Evolutionary conservation across 306 rosid genomes (phyloP).

Genomic region (Lotus japonicus): DNA sequence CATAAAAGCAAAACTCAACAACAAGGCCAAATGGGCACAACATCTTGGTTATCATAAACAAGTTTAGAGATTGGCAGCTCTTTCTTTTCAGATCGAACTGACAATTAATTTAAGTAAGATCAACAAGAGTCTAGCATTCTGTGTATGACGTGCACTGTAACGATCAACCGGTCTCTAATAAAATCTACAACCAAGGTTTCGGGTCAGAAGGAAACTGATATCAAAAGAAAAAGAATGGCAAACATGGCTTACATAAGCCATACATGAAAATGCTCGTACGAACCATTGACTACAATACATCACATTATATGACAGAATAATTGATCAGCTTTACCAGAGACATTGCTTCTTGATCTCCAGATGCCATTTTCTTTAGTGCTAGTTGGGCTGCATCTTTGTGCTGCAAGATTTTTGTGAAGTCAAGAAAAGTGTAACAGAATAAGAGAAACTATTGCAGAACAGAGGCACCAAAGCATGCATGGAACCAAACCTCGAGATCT

Average conservation of each 20-base stretch:
- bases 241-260: not conserved
- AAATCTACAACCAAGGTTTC: too few species aligned
- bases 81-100: not conserved
- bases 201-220: not conserved
- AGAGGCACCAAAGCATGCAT: not conserved
- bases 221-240: not conserved
- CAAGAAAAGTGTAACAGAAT: conserved; percentile 19
- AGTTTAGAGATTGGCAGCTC: not conserved
- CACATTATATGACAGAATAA: not conserved
- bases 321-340: conserved; percentile 54
- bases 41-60: not conserved
- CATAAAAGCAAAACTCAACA: not conserved
- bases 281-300: not conserved
- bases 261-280: not conserved
- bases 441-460: conserved; percentile 9
- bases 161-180: conserved; percentile 14
- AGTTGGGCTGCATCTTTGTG: conserved; percentile 94
- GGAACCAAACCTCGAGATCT: conserved; percentile 73
- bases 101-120: not conserved
- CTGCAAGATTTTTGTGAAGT: conserved; percentile 38
- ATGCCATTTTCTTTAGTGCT: conserved; percentile 94
- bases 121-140: not conserved
- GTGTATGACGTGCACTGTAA: not conserved
- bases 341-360: conserved; percentile 97
- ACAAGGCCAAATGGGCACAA: not conserved